A percentile compares a stretch with the other conserved stretches of the same genome.
phyloP scores from a whole-genome alignment of 2,329 filamentous ascomycete genomes.

The Colletotrichum tabaci region DNA sequence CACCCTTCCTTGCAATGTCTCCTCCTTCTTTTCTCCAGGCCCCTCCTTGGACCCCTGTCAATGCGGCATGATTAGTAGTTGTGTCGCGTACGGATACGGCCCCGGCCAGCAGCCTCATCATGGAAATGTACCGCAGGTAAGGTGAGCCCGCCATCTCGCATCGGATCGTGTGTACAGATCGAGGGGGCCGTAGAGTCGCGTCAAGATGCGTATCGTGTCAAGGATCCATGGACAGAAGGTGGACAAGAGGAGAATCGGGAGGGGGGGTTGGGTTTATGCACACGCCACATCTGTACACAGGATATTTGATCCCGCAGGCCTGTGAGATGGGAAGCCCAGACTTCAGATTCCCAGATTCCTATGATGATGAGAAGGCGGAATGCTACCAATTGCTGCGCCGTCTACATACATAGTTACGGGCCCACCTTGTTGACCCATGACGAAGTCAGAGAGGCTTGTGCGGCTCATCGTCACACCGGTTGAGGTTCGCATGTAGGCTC shows the following conservation, averaged over 20 bases:
- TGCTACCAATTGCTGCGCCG: neutral
- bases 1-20: neutral
- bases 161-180: neutral
- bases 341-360: neutral
- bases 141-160: neutral
- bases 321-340: too few relatives aligned
- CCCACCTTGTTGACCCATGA: neutral
- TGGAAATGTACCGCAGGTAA: neutral
- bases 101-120: constrained; percentile 4
- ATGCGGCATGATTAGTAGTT: neutral
- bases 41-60: neutral
- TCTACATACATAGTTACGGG: neutral
- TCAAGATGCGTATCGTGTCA: neutral
- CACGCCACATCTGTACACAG: neutral
- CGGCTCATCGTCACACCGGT: neutral
- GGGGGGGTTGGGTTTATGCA: neutral
- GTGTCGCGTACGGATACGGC: neutral
- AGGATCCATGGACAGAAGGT: neutral
- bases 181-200: neutral
- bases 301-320: neutral
- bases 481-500: neutral
- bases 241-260: neutral
- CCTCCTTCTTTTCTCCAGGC: neutral
- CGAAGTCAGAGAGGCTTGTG: neutral
- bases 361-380: neutral